Base-by-base conservation (phyloP, 2,329 filamentous ascomycete species). In the Epichloe typhina region DNA sequence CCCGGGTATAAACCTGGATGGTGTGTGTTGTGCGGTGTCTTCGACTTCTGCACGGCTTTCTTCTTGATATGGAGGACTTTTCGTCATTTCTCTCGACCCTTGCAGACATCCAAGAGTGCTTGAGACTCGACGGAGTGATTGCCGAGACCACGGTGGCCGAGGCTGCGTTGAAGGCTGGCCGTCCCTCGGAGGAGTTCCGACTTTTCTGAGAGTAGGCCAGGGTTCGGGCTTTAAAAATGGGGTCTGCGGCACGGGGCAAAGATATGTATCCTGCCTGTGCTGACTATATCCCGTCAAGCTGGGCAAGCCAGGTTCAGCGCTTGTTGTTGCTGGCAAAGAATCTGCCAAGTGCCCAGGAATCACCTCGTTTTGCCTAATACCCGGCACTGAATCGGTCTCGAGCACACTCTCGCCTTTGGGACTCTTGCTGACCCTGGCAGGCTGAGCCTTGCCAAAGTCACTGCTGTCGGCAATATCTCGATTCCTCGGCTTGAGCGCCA, bases 141-240 rank as follows among this genome's bases (percentile, higher is more conserved):
- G 31, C 11, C 41, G 46, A 36, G 48, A 50, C 55, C 55, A 54
- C 21, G 50, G 46, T 11, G 43, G 43, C 8, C 39, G 13, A 11
- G 17, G 26, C 15, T 47, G 45, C 4, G 43, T 47, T 3, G 15
- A 40, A 9, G 17, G 12, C 5, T 26, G 37, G 26, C 26, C 36
- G 33, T 47, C 26, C 4, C n/a, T n/a, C 17, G 23, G 36, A 4
- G 35, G 21, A 35, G 6, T 19, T 21, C 31, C 46, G 6, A 56
- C 53, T 38, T 31, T 53, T 26, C 45, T 46, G 15, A 57, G 49
- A 21, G 21, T 23, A 6, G 54, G 56, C 56, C 56, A 56, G 11
- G 52, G 37, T 13, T 57, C 56, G 15, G 53, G 43, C 26, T 46
- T 31, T n/a, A 33, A 1, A 23, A 45, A 33, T 5, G 38, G 21